Conservation (phyloP, 2,329 filamentous ascomycete genomes). For the Colletotrichum musicola region DNA sequence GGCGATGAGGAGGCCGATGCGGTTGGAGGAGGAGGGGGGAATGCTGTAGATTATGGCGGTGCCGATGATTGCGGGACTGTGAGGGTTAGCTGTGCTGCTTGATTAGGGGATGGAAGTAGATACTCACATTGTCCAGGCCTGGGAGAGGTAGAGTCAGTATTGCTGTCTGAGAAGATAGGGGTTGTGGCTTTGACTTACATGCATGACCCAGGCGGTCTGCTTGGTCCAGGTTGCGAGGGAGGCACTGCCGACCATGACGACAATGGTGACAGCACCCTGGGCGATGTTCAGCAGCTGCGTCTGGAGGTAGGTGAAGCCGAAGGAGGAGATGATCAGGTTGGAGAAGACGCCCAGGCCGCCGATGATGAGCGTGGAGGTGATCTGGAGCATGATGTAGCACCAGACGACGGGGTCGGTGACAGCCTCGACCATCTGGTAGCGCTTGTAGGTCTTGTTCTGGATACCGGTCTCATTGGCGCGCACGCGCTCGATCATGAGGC, state of each 20-base stretch:
- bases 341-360: conserved; percentile 75
- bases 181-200: conserved; percentile 4
- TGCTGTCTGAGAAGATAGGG: conserved; percentile 69
- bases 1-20: conserved; percentile 52
- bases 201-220: conserved; percentile 62
- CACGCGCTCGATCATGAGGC: conserved; percentile 78
- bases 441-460: conserved; percentile 77
- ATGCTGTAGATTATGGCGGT: conserved; percentile 55
- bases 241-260: conserved; percentile 49
- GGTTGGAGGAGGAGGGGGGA: conserved; percentile 46
- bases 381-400: conserved; percentile 70
- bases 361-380: conserved; percentile 74
- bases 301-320: conserved; percentile 70
- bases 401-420: conserved; percentile 64
- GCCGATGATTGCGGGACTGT: conserved; percentile 45
- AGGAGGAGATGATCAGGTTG: conserved; percentile 71
- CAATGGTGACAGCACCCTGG: conserved; percentile 61
- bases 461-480: conserved; percentile 82
- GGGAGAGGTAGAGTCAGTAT: conserved; percentile 62
- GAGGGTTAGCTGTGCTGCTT: neutral
- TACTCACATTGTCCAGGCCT: conserved; percentile 21
- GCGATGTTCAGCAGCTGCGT: conserved; percentile 64
- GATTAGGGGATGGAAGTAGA: neutral
- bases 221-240: conserved; percentile 65
- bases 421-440: conserved; percentile 70